Percentiles rank a stretch among this genome's conserved stretches.
These are phyloP conservation scores for Verticillium alfalfae DNA, from an alignment of 2,329 filamentous ascomycete species.

Conservation along the genomic window DNA sequence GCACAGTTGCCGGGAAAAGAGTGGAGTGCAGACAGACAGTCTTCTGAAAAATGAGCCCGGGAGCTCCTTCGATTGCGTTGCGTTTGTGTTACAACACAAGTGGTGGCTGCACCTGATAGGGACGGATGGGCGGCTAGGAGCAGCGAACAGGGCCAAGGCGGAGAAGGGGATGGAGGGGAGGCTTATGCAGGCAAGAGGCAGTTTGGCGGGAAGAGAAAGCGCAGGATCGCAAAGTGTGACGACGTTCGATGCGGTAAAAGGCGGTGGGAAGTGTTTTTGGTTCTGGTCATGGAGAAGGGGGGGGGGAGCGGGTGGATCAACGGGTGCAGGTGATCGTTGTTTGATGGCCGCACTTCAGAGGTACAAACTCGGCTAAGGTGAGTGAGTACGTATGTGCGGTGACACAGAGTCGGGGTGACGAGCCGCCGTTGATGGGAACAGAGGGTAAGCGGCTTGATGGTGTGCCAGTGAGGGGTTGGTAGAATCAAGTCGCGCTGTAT, in stretches of 20 bases:
- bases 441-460: background rate
- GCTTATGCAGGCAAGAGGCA: conserved; percentile 2
- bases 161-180: background rate
- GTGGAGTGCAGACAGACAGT: background rate
- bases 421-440: background rate
- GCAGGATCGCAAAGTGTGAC: background rate
- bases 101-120: background rate
- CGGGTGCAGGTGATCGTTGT: background rate
- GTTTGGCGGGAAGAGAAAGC: background rate
- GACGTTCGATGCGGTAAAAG: background rate
- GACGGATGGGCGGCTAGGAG: background rate
- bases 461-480: background rate
- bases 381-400: too few relatives aligned
- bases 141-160: background rate
- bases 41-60: background rate
- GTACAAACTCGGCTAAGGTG: background rate
- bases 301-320: background rate
- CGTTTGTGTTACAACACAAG: background rate
- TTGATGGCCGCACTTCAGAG: background rate
- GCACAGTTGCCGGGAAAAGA: background rate
- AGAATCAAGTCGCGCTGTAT: background rate
- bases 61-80: background rate
- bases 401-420: too few relatives aligned
- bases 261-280: background rate
- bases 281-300: background rate